A percentile compares a stretch with the other conserved stretches of the same genome.
Evolutionary conservation across 129 eudicot genomes (phyloP).

Genomic region (Flaveria linearis): DNA sequence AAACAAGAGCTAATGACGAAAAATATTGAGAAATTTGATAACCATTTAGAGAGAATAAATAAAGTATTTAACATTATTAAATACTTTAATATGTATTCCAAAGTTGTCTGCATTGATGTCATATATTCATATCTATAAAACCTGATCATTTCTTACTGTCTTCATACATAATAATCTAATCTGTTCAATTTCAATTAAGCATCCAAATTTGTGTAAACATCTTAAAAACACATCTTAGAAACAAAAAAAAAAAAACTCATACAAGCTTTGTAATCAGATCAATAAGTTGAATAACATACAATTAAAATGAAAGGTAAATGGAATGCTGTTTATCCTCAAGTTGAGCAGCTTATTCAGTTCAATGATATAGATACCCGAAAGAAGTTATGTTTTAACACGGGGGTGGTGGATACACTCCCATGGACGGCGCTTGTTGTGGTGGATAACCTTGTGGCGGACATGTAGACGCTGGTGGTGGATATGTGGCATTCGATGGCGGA

Average conservation of each 20-base stretch:
- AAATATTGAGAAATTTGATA: too few relatives aligned
- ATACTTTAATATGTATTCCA: too few relatives aligned
- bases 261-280: neutral
- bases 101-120: too few relatives aligned
- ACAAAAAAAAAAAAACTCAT: neutral
- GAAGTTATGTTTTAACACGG: slow-evolving; percentile 15
- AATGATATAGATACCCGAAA: slow-evolving; percentile 1
- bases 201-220: neutral
- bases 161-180: neutral
- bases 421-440: neutral
- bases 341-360: slow-evolving; percentile 23
- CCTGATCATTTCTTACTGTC: neutral
- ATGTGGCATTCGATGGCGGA: slow-evolving; percentile 6
- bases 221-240: neutral
- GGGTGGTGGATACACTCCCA: slow-evolving; percentile 24
- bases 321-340: slow-evolving; percentile 22
- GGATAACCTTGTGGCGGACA: slow-evolving; percentile 16
- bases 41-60: too few relatives aligned
- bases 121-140: neutral
- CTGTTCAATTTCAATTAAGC: neutral
- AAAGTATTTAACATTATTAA: too few relatives aligned
- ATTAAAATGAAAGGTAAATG: neutral
- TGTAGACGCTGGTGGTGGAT: neutral
- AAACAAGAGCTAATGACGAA: too few relatives aligned
- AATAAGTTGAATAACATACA: neutral